Evolutionary conservation across 139 green algal species (phyloP), one percentile per base, ranked within the genome.

Genomic region (Chlamydomonas sp.): DNA sequence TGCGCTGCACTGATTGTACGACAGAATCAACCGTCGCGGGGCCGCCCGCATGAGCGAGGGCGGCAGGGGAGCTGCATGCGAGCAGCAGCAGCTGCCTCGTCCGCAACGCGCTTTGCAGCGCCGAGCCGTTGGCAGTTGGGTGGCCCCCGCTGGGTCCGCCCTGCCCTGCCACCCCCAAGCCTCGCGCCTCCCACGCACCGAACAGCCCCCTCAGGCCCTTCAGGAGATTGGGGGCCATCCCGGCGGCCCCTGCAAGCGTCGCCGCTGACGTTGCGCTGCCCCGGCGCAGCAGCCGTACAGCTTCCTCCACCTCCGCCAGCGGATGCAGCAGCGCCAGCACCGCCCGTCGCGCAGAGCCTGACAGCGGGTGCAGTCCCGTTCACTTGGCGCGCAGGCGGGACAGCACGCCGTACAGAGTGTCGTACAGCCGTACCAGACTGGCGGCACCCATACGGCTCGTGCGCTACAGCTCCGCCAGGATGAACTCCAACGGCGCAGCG

Each of bases 291-390:
- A 63, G 60, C 74, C 63, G 63, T 69, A 88, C 63, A 62, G 60
- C 78, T 31, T 88, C 83, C 3, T 71, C n/a, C 59, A 88, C 66
- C 62, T 88, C 83, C 1, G 83, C 83, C 16, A 88, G 83, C 17
- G 83, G 83, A 73, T 88, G 83, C 18, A 88, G 83, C n/a, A 79
- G n/a, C n/a, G 63, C 31, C 62, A 88, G 63, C 4, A 63, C 61
- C 12, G 63, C 63, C 15, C 59, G 59, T 17, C 83, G 83, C 1
- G 83, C 73, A 16, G 73, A 20, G 73, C 31, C 5, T 1, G 83
- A 81, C 31, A 88, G 72, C 3, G 83, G 83, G 83, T 88, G 83
- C 72, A 88, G 83, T 5, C 73, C 63, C 17, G 3, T 49, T 73
- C 83, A 88, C 14, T 63, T 59, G 7, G 60, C 4, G 3, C 83